A percentile compares a stretch with the other conserved stretches of the same genome.
Conservation (phyloP, 2,329 filamentous ascomycete genomes). For the Pestalotiopsis sp. region DNA sequence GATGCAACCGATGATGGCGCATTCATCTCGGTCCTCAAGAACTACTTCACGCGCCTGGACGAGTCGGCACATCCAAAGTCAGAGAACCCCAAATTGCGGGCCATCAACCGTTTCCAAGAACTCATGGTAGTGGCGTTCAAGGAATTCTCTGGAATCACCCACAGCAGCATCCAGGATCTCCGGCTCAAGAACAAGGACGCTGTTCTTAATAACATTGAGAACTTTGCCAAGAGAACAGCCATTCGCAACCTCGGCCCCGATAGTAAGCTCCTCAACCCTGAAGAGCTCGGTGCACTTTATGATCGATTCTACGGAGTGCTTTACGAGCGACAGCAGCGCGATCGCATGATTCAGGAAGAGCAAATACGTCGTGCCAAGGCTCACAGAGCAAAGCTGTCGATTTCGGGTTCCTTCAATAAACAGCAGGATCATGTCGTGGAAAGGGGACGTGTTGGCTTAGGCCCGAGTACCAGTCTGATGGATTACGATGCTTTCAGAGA, state of each 20-base stretch:
- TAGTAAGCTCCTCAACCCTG: conserved; percentile 83
- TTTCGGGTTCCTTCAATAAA: conserved; percentile 36
- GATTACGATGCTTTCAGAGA: conserved; percentile 96
- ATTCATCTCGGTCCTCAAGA: conserved; percentile 94
- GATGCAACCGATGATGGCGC: conserved; percentile 93
- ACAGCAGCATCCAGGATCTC: conserved; percentile 86
- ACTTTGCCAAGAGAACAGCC: conserved; percentile 93
- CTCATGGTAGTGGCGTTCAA: conserved; percentile 99
- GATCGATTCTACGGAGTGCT: conserved; percentile 91
- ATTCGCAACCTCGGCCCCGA: conserved; percentile 95
- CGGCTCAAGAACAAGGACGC: conserved; percentile 91
- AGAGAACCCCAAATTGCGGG: conserved; percentile 89
- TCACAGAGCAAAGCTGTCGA: conserved; percentile 53
- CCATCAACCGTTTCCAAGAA: conserved; percentile 95
- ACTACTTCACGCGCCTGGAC: conserved; percentile 89
- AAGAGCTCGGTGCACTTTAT: conserved; percentile 87
- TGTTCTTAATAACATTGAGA: conserved; percentile 94
- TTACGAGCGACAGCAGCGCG: conserved; percentile 87
- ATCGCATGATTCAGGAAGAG: conserved; percentile 75
- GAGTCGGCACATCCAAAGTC: conserved; percentile 95
- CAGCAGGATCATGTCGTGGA: conserved; percentile 60
- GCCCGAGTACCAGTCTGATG: conserved; percentile 89
- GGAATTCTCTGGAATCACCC: conserved; percentile 93
- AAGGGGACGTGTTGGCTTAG: conserved; percentile 83
- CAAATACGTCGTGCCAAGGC: conserved; percentile 65